Evolutionary conservation across 106 monocot genomes (phyloP), one percentile per base, ranked within the genome.

Genomic region (Amphibolis antarctica): DNA sequence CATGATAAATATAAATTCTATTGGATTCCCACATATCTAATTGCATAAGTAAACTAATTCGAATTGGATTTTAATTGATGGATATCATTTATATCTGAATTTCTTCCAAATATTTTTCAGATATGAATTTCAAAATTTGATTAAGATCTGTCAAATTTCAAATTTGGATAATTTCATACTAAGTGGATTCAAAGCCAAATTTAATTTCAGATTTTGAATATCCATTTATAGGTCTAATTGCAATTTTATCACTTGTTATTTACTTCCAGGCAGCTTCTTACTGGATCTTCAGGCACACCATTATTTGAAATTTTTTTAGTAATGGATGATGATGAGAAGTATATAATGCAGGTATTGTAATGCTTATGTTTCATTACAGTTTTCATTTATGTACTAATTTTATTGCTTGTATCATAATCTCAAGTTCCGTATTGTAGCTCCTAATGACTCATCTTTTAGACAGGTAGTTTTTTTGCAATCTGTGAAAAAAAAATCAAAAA

Each of bases 251-350:
- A 47, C 25, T 64, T 64, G 17, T 20, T 28, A 46, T 22, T 47
- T 68, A 42, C 24, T 76, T 73, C 53, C 80, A 93, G 92, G 59
- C 92, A 93, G 72, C 65, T 93, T 70, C 67, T 83, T 45, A 82
- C 78, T 53, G 82, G 82, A 82, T 82, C 85, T 60, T 45, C 77
- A 52, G 92, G 92, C 48, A 83, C 80, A 28, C 85, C 85, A 54
- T 78, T 82, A 42, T 88, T 93, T 73, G 92, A 93, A 82, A 88
- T 93, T 59, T 93, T 93, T 77, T 70, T 93, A 58, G 47, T 88
- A 53, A 85, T 74, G 84, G 88, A 85, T 72, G 71, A 78, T 43
- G 69, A 80, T 72, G 92, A 78, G 44, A 76, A 65, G 25, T 93
- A 85, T 52, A 63, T 72, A 55, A 82, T 74, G 46, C 76, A 88